phyloP scores from a whole-genome alignment of 192 early-diverging fungal species.

The Coemansia sp. region DNA sequence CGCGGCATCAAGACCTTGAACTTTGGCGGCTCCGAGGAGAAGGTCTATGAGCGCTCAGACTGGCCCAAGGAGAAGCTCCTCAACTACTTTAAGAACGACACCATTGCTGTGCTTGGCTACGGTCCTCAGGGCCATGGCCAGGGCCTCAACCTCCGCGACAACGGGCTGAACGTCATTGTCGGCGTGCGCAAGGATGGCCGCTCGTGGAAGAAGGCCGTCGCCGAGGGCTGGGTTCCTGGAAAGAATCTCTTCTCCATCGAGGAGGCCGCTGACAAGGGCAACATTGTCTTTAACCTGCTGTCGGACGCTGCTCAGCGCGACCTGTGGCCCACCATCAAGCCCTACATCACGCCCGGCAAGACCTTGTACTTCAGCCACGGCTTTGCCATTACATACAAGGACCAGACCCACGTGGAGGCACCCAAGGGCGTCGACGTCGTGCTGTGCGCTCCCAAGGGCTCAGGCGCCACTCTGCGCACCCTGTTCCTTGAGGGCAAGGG shows the following conservation, averaged over 20 bases:
- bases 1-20: slow-evolving; percentile 89
- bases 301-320: slow-evolving; percentile 95
- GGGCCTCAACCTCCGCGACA: slow-evolving; percentile 91
- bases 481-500: slow-evolving; percentile 95
- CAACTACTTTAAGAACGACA: slow-evolving; percentile 90
- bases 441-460: slow-evolving; percentile 94
- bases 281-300: slow-evolving; percentile 89
- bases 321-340: slow-evolving; percentile 81
- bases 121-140: slow-evolving; percentile 94
- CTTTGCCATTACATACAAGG: slow-evolving; percentile 89
- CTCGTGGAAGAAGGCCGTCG: slow-evolving; percentile 86
- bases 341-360: slow-evolving; percentile 90
- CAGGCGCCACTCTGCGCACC: slow-evolving; percentile 90
- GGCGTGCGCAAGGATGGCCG: slow-evolving; percentile 84
- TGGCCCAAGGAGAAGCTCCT: slow-evolving; percentile 88
- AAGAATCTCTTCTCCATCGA: slow-evolving; percentile 92
- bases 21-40: slow-evolving; percentile 89
- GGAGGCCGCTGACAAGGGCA: slow-evolving; percentile 85
- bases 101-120: slow-evolving; percentile 87
- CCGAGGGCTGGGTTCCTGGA: slow-evolving; percentile 94
- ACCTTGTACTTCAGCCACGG: slow-evolving; percentile 98
- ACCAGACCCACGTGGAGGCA: slow-evolving; percentile 85
- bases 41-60: slow-evolving; percentile 91
- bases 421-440: slow-evolving; percentile 93
- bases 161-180: slow-evolving; percentile 93